Base-by-base conservation (phyloP, 2,329 filamentous ascomycete genomes). In the Aureobasidium namibiae region DNA sequence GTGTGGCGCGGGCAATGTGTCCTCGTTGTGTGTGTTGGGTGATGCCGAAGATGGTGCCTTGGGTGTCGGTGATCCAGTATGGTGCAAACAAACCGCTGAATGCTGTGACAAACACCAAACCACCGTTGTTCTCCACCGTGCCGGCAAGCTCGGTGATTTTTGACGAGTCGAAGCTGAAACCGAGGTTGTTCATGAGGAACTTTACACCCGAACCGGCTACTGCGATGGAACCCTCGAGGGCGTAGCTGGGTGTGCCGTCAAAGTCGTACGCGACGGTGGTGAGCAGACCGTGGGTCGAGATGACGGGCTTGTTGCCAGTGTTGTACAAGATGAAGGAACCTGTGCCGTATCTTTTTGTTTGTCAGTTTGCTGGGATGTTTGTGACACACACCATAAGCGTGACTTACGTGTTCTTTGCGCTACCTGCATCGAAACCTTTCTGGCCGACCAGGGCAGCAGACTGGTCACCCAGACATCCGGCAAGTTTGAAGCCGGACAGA, bases 51-150 rank as follows among this genome's bases (percentile, higher is more conserved):
- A 94, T 84, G 5, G 91, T 95, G 61, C 91, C 91, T 71, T 91
- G 88, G 21, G 90, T 90, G 74, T 95, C 89, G 69, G 95, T 90
- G 62, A 95, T 92, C 91, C 91, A 96, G 73, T 96, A 95, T 0
- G 91, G 91, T 1, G 91, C 91, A 70, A 95, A 95, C 2, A 96
- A 80, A 57, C 91, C 91, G 72, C 87, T 91, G 71, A 96, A 96
- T 1, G 91, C 91, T 2, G 91, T 95, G 61, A 96, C 91, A 67
- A 96, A 80, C 18, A 92, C 83, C 58, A 91, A 87, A 8, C 91
- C 91, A 59, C 90, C 91, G 62, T 88, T 95, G 71, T 95, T 87
- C 39, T 80, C 73, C 7, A 88, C 85, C 1, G 79, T 82, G 44
- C 79, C 79, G 7, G 85, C 85, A 45, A 88, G 74, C 61, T 86